A percentile compares a stretch with the other conserved stretches of the same genome.
Evolutionary conservation across 176 grass and related monocot genomes (phyloP).

Genomic region (Bromus sterilis): DNA sequence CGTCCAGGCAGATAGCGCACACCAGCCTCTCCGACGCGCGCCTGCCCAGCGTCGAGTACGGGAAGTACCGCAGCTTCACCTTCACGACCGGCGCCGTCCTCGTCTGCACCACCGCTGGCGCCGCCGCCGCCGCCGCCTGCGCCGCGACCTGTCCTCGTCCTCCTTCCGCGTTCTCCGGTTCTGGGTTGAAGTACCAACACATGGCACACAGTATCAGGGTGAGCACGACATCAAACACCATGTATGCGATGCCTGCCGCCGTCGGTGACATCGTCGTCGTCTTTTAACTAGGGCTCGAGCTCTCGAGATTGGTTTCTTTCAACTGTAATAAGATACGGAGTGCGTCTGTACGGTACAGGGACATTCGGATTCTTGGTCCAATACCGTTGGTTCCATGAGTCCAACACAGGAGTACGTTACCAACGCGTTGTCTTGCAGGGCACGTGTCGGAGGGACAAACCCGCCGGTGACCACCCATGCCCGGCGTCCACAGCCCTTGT

Average conservation of each 20-base stretch:
- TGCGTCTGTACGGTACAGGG: no score
- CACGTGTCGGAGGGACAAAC: no score
- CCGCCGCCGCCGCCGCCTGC: not conserved
- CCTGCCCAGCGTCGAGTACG: not conserved
- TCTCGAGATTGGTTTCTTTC: no score
- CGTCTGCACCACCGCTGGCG: not conserved
- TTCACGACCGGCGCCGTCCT: not conserved
- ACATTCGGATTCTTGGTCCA: not conserved
- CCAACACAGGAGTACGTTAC: not conserved
- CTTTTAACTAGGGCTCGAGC: not conserved
- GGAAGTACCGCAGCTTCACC: constrained; percentile 12
- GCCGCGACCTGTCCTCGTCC: not conserved
- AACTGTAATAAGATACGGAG: no score
- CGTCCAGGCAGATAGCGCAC: constrained; percentile 42
- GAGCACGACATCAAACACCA: not conserved
- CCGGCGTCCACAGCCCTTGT: no score
- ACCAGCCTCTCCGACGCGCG: not conserved
- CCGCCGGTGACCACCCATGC: no score
- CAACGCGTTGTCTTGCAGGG: not conserved
- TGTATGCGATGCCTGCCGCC: not conserved
- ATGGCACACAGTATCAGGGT: not conserved
- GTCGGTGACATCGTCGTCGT: not conserved
- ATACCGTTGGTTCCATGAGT: not conserved
- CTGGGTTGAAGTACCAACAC: not conserved
- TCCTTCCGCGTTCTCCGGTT: not conserved